These are phyloP conservation scores for Aspergillus indologenus DNA, from an alignment of 495 filamentous ascomycete genomes.

Conservation along the genomic window DNA sequence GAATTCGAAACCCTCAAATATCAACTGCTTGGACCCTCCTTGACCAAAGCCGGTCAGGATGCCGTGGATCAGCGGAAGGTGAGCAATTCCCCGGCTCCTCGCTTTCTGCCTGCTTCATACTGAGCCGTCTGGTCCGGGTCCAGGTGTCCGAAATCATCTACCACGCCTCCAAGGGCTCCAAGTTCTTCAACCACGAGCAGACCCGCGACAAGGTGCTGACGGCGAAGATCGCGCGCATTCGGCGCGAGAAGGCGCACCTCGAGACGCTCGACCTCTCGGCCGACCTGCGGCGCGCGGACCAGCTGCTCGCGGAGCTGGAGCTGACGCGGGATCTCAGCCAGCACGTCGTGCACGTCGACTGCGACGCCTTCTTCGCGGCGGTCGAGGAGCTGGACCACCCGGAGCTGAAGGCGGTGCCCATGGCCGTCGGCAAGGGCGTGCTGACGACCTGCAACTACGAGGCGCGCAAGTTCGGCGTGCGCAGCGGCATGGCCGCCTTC, in stretches of 20 bases:
- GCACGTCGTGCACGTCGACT: conserved; percentile 87
- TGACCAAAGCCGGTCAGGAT: conserved; percentile 94
- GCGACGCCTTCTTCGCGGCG: conserved; percentile 96
- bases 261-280: conserved; percentile 70
- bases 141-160: conserved; percentile 96
- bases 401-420: conserved; percentile 82
- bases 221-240: conserved; percentile 77
- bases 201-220: conserved; percentile 77
- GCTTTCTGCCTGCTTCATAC: no score
- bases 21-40: conserved; percentile 80
- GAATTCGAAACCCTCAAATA: conserved; percentile 59
- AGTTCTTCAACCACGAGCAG: conserved; percentile 94
- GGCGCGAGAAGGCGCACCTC: conserved; percentile 71
- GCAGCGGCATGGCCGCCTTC: conserved; percentile 93
- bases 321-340: conserved; percentile 76
- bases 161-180: conserved; percentile 92
- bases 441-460: conserved; percentile 94
- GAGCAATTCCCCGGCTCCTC: conserved; percentile 3
- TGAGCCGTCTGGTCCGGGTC: no score
- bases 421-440: conserved; percentile 91
- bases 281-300: conserved; percentile 75
- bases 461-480: conserved; percentile 83
- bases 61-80: conserved; percentile 88
- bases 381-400: conserved; percentile 92
- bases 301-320: conserved; percentile 77